Percentiles rank a stretch among this genome's conserved stretches.
Evolutionary conservation across 345 rosid genomes (phyloP).

Genomic region (Sisymbrium altissimum): DNA sequence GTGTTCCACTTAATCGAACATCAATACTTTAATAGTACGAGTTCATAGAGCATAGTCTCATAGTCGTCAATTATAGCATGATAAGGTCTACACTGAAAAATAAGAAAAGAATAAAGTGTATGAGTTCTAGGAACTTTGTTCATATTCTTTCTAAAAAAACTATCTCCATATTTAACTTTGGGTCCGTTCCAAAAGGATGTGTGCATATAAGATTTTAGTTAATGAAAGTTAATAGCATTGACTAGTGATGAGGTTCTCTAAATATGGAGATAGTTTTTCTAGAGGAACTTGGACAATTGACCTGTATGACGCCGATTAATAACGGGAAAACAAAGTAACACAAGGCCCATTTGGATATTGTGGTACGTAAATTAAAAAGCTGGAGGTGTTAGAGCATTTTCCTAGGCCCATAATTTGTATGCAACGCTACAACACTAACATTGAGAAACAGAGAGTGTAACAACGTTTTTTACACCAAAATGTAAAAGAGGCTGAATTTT

Average conservation of each 20-base stretch:
- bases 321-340: neutral
- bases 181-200: neutral
- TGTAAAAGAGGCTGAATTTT: too few relatives aligned
- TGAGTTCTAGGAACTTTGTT: neutral
- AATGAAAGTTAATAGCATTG: too few relatives aligned
- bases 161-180: neutral
- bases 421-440: neutral
- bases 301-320: neutral
- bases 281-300: neutral
- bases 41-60: neutral
- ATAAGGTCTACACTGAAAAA: neutral
- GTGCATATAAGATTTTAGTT: neutral
- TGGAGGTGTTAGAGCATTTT: neutral
- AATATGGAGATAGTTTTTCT: too few relatives aligned
- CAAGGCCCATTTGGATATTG: neutral
- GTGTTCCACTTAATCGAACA: neutral
- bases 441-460: too few relatives aligned
- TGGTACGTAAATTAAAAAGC: neutral
- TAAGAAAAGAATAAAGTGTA: neutral
- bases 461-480: too few relatives aligned
- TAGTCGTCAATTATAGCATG: neutral
- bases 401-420: neutral
- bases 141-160: too few relatives aligned
- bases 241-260: too few relatives aligned
- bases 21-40: neutral